Percentiles rank a stretch among this genome's conserved stretches.
Conservation (phyloP, 2,329 filamentous ascomycete genomes). For the Trichoderma sp. region DNA sequence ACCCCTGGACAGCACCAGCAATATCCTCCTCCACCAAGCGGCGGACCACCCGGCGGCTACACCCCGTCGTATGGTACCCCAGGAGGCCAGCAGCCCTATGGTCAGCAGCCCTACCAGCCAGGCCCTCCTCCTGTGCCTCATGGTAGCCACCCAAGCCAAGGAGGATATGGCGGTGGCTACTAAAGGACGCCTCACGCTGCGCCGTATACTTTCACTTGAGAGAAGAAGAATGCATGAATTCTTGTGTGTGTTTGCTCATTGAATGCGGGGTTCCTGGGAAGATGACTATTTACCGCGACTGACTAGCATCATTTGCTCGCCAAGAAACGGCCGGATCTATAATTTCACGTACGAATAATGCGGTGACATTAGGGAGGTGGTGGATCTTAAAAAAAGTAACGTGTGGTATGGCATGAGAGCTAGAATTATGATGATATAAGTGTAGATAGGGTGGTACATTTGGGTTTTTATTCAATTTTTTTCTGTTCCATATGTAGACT, state of each 20-base stretch:
- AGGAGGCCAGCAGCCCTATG: slow-evolving; percentile 34
- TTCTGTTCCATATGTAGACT: neutral
- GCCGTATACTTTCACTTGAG: neutral
- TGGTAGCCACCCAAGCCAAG: slow-evolving; percentile 20
- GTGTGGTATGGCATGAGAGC: neutral
- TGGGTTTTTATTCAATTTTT: slow-evolving; percentile 10
- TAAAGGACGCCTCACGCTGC: neutral
- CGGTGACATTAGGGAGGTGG: neutral
- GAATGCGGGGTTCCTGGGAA: neutral
- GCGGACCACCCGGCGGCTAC: slow-evolving; percentile 28
- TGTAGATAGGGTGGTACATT: slow-evolving; percentile 17
- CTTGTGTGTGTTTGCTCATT: neutral
- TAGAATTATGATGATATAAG: slow-evolving; percentile 2
- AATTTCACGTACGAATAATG: neutral
- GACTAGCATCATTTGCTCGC: neutral
- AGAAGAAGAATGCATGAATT: neutral
- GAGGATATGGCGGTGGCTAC: slow-evolving; percentile 20
- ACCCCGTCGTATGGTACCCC: slow-evolving; percentile 34
- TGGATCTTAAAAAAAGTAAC: neutral
- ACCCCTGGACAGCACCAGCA: slow-evolving; percentile 24
- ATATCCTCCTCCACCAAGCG: slow-evolving; percentile 30
- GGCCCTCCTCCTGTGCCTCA: slow-evolving; percentile 27
- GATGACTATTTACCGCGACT: neutral
- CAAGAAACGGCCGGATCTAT: neutral
- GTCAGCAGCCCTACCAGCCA: slow-evolving; percentile 32